Base-by-base conservation (phyloP, 2,329 filamentous ascomycete genomes). In the Fusarium tupiense region DNA sequence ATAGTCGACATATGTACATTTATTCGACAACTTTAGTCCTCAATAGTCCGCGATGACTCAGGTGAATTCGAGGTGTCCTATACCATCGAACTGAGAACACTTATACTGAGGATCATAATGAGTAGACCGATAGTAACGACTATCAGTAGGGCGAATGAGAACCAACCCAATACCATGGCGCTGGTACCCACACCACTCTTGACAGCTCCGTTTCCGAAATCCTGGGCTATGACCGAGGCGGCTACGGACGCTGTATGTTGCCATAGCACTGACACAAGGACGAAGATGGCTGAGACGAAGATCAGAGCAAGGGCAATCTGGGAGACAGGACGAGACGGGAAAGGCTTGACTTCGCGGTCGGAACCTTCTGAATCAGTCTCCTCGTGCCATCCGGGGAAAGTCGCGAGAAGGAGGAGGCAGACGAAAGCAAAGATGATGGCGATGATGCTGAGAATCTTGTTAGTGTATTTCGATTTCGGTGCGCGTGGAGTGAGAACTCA, bases 131-230 rank as follows among this genome's bases (percentile, higher is more conserved):
- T 96, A 56, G 96, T 98, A 61, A 98, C 96, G 71, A 98, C 92
- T 78, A 99, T 97, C 74, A 99, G 88, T 61, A 98, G 84, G 29
- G 94, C 93, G 80, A 99, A 98, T 47, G 94, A 94, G 84, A 99
- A 98, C 96, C 96, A 99, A 67, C 96, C 96, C 80, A 99, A 88
- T 24, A 98, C 94, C 94, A 99, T 98, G 64, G 96, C 96, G 44
- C 92, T 94, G 56, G 94, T 95, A n/a, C 95, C 95, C 19, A 98
- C 94, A 40, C 95, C 95, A 64, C 92, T 94, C 82, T 89, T 91
- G 65, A 98, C 94, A 75, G 92, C 94, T 49, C 95, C 95, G 82
- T 98, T 98, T 41, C 93, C 95, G 75, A 98, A 90, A 80, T 97
- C 95, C 86, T 97, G 94, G 2, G 95, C 94, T 74, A 99, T 95